Evolutionary conservation across 1,284 basidiomycete species (phyloP).

Genomic region (Puccinia polysora): DNA sequence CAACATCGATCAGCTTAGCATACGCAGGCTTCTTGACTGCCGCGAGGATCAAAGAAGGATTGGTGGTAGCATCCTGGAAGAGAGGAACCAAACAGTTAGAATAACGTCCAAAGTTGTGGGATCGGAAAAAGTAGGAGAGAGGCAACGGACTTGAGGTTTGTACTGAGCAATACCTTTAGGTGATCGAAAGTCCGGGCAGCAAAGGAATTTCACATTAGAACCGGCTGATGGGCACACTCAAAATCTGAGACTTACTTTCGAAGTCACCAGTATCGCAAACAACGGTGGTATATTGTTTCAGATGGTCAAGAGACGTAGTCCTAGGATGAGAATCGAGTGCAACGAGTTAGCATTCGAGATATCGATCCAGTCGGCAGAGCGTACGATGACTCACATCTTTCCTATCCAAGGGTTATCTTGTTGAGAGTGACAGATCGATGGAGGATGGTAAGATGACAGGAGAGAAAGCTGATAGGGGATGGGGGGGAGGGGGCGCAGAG

Average conservation of each 20-base stretch:
- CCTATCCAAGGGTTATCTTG: too few relatives aligned
- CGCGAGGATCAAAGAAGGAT: conserved; percentile 80
- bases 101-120: too few relatives aligned
- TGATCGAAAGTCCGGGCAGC: not conserved
- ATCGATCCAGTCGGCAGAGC: too few relatives aligned
- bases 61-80: conserved; percentile 69
- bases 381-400: too few relatives aligned
- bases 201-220: not conserved
- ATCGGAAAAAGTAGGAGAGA: too few relatives aligned
- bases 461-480: too few relatives aligned
- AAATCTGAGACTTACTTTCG: conserved; percentile 26
- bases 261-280: conserved; percentile 43
- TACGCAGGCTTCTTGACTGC: conserved; percentile 88
- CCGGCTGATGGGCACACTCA: not conserved
- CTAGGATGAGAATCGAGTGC: too few relatives aligned
- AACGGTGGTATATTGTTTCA: conserved; percentile 84
- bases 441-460: too few relatives aligned
- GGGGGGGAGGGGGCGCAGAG: too few relatives aligned
- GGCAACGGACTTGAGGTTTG: conserved; percentile 36
- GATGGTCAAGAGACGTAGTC: conserved; percentile 78
- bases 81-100: not conserved
- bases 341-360: too few relatives aligned
- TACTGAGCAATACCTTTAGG: conserved; percentile 40
- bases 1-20: conserved; percentile 73
- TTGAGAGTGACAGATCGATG: too few relatives aligned